These are phyloP conservation scores for Seiridium cupressi DNA, from an alignment of 2,329 filamentous ascomycete genomes.

Conservation along the genomic window DNA sequence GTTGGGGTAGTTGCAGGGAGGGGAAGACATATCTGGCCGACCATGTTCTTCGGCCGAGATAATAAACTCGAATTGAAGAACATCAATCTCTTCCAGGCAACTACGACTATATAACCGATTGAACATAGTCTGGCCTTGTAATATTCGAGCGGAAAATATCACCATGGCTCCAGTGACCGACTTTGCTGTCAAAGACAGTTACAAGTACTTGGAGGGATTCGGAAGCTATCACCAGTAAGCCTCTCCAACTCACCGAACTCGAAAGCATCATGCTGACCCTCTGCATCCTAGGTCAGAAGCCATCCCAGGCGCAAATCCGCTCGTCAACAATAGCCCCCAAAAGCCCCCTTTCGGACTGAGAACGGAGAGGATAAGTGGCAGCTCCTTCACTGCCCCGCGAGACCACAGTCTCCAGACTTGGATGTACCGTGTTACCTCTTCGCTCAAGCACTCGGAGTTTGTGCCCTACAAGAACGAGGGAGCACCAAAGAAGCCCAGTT, in stretches of 20 bases:
- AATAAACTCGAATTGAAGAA: background rate
- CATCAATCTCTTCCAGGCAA: too few relatives aligned
- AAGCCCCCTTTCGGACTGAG: conserved; percentile 77
- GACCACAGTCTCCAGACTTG: conserved; percentile 69
- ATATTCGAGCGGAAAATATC: background rate
- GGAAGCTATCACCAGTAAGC: conserved; percentile 1
- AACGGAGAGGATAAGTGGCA: conserved; percentile 75
- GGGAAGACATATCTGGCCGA: background rate
- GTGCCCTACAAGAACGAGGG: conserved; percentile 36
- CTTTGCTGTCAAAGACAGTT: conserved; percentile 2
- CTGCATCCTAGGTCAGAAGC: conserved; percentile 64
- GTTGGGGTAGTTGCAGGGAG: conserved; percentile 2
- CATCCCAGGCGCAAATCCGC: conserved; percentile 68
- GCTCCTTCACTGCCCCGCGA: conserved; percentile 68
- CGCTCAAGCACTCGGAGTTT: conserved; percentile 60
- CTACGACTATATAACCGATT: background rate
- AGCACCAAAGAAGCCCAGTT: conserved; percentile 38
- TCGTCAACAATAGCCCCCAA: conserved; percentile 79
- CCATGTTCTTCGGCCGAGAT: background rate
- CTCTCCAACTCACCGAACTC: background rate
- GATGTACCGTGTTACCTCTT: conserved; percentile 69
- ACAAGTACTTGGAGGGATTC: conserved; percentile 1
- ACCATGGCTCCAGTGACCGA: conserved; percentile 6
- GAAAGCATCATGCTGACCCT: background rate
- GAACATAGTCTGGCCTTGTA: background rate